Evolutionary conservation across 2,329 filamentous ascomycete species (phyloP).

Genomic region (Pseudocercospora fijiensis): DNA sequence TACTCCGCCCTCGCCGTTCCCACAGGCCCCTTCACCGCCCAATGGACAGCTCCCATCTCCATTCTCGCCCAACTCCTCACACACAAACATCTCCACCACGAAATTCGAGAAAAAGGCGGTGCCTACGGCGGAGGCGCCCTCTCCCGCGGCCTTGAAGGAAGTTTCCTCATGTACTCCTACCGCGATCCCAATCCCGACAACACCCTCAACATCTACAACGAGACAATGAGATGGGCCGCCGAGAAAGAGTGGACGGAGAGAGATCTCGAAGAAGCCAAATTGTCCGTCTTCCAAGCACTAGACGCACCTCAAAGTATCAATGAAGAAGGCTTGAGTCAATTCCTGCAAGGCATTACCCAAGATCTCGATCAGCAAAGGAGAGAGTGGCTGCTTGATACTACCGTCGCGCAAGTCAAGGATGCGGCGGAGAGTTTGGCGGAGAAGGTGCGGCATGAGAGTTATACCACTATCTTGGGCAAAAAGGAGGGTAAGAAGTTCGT

Average conservation of each 20-base stretch:
- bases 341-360: slow-evolving; percentile 79
- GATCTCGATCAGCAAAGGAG: slow-evolving; percentile 85
- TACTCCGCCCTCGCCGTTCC: slow-evolving; percentile 82
- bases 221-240: slow-evolving; percentile 77
- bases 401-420: slow-evolving; percentile 71
- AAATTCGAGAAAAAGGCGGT: slow-evolving; percentile 95
- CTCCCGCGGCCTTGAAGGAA: slow-evolving; percentile 71
- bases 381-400: slow-evolving; percentile 83
- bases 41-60: slow-evolving; percentile 75
- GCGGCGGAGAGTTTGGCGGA: slow-evolving; percentile 78
- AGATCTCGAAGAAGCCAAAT: slow-evolving; percentile 93
- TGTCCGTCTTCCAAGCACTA: slow-evolving; percentile 86
- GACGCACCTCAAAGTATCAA: slow-evolving; percentile 88
- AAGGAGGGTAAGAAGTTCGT: slow-evolving; percentile 75
- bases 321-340: slow-evolving; percentile 80
- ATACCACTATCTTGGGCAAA: slow-evolving; percentile 69
- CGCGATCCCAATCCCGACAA: slow-evolving; percentile 93
- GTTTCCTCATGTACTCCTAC: slow-evolving; percentile 96
- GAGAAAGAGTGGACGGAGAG: slow-evolving; percentile 77
- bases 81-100: slow-evolving; percentile 93
- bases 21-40: slow-evolving; percentile 77
- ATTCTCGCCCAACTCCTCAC: slow-evolving; percentile 89
- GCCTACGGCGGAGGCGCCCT: slow-evolving; percentile 93
- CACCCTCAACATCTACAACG: slow-evolving; percentile 78
- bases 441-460: slow-evolving; percentile 55